phyloP scores from a whole-genome alignment of 2,329 filamentous ascomycete species.

The Aureobasidium vineae region DNA sequence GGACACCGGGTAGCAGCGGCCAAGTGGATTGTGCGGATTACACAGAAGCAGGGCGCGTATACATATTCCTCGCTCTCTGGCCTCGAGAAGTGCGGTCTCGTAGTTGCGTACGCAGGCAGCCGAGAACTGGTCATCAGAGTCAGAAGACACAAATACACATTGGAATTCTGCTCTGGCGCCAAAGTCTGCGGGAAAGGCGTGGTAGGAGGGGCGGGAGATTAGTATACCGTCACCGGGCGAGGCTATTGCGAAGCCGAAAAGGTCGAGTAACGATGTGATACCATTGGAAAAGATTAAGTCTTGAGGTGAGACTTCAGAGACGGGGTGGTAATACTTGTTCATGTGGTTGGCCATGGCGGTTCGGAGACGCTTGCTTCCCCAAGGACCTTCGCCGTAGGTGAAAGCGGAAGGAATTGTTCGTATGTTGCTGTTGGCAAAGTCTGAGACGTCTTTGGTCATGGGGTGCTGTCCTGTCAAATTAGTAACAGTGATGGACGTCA shows the following conservation, averaged over 20 bases:
- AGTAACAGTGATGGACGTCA: neutral
- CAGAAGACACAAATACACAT: slow-evolving; percentile 43
- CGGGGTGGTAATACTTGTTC: slow-evolving; percentile 44
- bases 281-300: slow-evolving; percentile 46
- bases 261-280: slow-evolving; percentile 38
- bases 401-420: slow-evolving; percentile 39
- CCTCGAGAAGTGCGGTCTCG: slow-evolving; percentile 40
- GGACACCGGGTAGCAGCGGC: slow-evolving; percentile 34
- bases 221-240: slow-evolving; percentile 50
- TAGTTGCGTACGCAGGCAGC: slow-evolving; percentile 39
- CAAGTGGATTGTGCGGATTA: slow-evolving; percentile 49
- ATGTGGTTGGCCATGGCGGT: slow-evolving; percentile 44
- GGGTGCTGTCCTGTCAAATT: neutral
- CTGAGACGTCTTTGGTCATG: slow-evolving; percentile 38
- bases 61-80: slow-evolving; percentile 37
- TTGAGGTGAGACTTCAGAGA: slow-evolving; percentile 37
- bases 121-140: slow-evolving; percentile 42
- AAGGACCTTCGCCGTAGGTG: slow-evolving; percentile 45
- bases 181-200: slow-evolving; percentile 51
- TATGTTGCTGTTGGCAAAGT: slow-evolving; percentile 43
- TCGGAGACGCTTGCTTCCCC: slow-evolving; percentile 43
- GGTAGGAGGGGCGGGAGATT: slow-evolving; percentile 46
- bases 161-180: slow-evolving; percentile 44
- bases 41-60: slow-evolving; percentile 46
- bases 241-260: slow-evolving; percentile 46